These are phyloP conservation scores for Metarhizium sp. DNA, from an alignment of 2,329 filamentous ascomycete species.

Conservation along the genomic window DNA sequence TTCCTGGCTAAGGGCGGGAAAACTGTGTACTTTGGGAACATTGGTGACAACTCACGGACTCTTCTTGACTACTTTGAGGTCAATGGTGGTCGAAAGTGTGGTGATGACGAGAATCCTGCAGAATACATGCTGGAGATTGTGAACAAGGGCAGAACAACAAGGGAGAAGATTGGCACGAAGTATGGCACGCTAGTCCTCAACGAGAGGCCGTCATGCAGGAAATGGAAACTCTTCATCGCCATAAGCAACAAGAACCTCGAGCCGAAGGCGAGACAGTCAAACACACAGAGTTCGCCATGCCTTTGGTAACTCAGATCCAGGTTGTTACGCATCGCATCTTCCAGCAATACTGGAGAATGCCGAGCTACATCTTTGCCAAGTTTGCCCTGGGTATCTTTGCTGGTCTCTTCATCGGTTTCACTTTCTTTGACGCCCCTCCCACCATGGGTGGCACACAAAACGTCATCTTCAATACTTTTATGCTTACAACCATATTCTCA, in stretches of 20 bases:
- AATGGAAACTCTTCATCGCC: conserved; percentile 52
- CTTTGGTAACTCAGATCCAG: conserved; percentile 55
- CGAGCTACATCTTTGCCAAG: conserved; percentile 70
- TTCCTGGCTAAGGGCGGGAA: conserved; percentile 56
- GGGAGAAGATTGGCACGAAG: conserved; percentile 53
- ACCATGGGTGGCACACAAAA: conserved; percentile 64
- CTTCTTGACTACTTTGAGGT: conserved; percentile 55
- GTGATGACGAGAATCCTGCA: conserved; percentile 58
- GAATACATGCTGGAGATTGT: conserved; percentile 62
- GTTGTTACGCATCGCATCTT: conserved; percentile 62
- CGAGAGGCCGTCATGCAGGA: conserved; percentile 45
- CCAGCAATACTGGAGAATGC: conserved; percentile 77
- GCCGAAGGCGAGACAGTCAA: conserved; percentile 9
- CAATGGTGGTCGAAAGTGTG: conserved; percentile 52
- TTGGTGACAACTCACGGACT: conserved; percentile 48
- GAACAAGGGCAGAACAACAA: conserved; percentile 27
- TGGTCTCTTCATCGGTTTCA: conserved; percentile 66
- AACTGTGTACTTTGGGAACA: conserved; percentile 61
- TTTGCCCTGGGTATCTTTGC: conserved; percentile 47
- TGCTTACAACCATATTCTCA: conserved; percentile 66
- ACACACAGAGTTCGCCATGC: conserved; percentile 67
- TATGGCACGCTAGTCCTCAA: conserved; percentile 51
- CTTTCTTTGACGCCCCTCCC: conserved; percentile 48
- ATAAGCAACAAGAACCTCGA: conserved; percentile 21
- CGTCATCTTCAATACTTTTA: conserved; percentile 66